Evolutionary conservation across 805 yeast genomes (phyloP).

Genomic region (Kodamaea sagamina): DNA sequence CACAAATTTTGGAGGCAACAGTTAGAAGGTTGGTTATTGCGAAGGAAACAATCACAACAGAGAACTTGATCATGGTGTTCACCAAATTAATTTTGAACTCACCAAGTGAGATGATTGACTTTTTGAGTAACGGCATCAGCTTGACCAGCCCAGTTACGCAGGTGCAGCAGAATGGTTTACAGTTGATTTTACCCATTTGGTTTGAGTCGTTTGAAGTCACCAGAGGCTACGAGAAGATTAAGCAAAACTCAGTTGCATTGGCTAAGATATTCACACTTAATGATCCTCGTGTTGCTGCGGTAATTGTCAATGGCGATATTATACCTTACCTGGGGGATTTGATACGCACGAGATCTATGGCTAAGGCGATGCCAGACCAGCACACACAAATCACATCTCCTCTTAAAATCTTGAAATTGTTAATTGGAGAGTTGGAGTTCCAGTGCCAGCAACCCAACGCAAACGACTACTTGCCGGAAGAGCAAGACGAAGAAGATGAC

Average conservation of each 20-base stretch:
- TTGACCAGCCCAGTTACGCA: constrained; percentile 25
- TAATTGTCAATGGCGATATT: constrained; percentile 77
- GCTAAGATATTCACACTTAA: constrained; percentile 62
- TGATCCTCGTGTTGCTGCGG: constrained; percentile 50
- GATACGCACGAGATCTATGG: constrained; percentile 87
- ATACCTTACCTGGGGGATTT: constrained; percentile 59
- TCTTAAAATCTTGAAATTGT: constrained; percentile 68
- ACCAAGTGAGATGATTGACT: constrained; percentile 62
- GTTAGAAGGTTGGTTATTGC: constrained; percentile 66
- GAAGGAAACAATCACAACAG: constrained; percentile 69
- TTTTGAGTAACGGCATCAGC: constrained; percentile 47
- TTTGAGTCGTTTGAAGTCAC: constrained; percentile 76
- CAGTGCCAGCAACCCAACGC: constrained; percentile 57
- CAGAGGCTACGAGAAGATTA: constrained; percentile 74
- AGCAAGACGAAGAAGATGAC: constrained; percentile 26
- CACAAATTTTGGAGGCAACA: constrained; percentile 71
- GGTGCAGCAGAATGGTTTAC: constrained; percentile 45
- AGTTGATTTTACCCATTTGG: constrained; percentile 75
- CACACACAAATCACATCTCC: constrained; percentile 69
- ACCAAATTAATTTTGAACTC: constrained; percentile 67
- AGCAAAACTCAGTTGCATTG: constrained; percentile 68
- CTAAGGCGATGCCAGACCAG: constrained; percentile 60
- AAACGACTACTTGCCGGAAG: constrained; percentile 33
- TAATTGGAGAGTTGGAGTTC: constrained; percentile 66
- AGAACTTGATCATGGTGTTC: constrained; percentile 73